These are phyloP conservation scores for Umbelopsis sp. DNA, from an alignment of 192 early-diverging fungal species.

Conservation along the genomic window DNA sequence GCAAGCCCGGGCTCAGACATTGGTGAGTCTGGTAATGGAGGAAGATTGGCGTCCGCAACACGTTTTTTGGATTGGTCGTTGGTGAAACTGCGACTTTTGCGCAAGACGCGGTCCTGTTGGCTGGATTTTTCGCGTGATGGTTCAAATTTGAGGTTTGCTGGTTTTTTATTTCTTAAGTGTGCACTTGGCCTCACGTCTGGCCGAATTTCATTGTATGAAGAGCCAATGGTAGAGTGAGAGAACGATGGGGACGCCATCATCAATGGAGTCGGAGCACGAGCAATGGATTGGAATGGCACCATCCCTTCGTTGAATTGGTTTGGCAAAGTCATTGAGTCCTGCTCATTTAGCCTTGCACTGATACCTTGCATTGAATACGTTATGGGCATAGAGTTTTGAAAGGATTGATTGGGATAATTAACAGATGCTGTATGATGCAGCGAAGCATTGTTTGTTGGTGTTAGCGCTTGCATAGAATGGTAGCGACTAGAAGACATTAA, in stretches of 20 bases:
- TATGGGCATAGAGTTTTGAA: neutral
- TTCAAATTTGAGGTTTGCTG: neutral
- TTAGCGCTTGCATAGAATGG: neutral
- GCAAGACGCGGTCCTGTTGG: neutral
- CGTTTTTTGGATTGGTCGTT: neutral
- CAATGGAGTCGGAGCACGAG: neutral
- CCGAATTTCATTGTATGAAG: no score
- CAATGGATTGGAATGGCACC: neutral
- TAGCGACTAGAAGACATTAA: neutral
- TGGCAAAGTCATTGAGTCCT: neutral
- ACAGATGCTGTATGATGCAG: neutral
- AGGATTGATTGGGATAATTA: neutral
- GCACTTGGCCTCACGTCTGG: no score
- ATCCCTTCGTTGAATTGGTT: neutral
- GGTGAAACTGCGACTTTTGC: neutral
- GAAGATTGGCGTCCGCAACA: neutral
- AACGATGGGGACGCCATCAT: neutral
- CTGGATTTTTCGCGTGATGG: neutral
- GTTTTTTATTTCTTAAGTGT: neutral
- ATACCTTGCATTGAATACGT: conserved; percentile 2
- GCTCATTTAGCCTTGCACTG: neutral
- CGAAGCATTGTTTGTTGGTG: neutral
- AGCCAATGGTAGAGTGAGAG: neutral
- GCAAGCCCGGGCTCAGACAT: neutral
- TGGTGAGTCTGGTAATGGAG: neutral